phyloP scores from a whole-genome alignment of 345 rosid species.

The Linum tenue region DNA sequence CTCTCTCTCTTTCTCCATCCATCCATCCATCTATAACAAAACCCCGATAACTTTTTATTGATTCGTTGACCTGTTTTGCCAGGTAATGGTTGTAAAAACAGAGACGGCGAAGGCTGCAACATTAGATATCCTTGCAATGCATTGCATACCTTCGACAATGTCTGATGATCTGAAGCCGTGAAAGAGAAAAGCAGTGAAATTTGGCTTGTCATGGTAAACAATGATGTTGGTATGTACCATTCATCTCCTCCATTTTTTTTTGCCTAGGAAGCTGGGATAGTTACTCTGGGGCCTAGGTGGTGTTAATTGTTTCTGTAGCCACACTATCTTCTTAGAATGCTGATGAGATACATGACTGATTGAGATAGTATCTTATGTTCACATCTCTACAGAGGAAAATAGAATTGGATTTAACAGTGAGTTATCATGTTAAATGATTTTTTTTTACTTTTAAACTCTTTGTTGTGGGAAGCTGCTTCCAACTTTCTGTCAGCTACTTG shows the following conservation, averaged over 20 bases:
- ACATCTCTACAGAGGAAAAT: background rate
- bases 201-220: background rate
- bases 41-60: background rate
- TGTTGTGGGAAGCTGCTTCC: too few relatives aligned
- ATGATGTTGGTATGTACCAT: background rate
- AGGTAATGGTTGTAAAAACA: conserved; percentile 63
- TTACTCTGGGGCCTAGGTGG: background rate
- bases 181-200: conserved; percentile 7
- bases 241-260: background rate
- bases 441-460: too few relatives aligned
- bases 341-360: background rate
- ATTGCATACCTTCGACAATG: conserved; percentile 80
- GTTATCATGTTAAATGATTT: too few relatives aligned
- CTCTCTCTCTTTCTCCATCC: conserved; percentile 1
- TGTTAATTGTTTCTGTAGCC: background rate
- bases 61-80: conserved; percentile 12
- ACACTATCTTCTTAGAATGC: background rate
- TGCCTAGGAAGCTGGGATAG: background rate
- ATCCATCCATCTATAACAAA: background rate
- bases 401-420: background rate
- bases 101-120: conserved; percentile 75
- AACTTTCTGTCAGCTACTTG: too few relatives aligned
- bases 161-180: conserved; percentile 73
- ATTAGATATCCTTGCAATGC: conserved; percentile 63
- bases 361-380: background rate